These are phyloP conservation scores for Cerioporus squamosus DNA, from an alignment of 1,284 basidiomycete species.

Conservation along the genomic window DNA sequence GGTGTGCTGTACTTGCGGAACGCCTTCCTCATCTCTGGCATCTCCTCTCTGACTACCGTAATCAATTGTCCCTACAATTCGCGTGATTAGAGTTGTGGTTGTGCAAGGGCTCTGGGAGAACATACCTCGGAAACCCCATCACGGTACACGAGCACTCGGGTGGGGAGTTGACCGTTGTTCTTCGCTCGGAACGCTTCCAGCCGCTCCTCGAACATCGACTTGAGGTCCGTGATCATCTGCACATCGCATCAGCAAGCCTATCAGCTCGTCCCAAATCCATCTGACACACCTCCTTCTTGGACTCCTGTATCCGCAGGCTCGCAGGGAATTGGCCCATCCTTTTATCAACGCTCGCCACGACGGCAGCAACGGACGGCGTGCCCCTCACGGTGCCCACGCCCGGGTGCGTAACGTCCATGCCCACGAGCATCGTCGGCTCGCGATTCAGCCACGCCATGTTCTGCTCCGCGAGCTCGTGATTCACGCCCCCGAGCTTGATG, in stretches of 20 bases:
- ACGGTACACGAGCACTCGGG: conserved; percentile 73
- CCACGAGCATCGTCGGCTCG: conserved; percentile 75
- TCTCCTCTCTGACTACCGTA: conserved; percentile 67
- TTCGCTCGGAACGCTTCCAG: conserved; percentile 53
- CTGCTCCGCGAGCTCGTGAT: conserved; percentile 60
- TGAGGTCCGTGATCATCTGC: conserved; percentile 74
- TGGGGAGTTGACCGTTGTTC: conserved; percentile 54
- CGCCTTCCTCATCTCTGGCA: conserved; percentile 64
- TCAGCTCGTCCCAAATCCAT: not conserved
- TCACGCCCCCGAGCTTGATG: conserved; percentile 80
- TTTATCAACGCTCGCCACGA: conserved; percentile 72
- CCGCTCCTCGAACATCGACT: conserved; percentile 71
- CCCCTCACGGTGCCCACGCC: conserved; percentile 66
- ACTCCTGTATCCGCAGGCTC: conserved; percentile 72
- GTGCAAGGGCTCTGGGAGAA: not conserved
- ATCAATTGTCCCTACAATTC: conserved; percentile 71
- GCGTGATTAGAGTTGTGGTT: no score
- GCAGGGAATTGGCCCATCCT: conserved; percentile 73
- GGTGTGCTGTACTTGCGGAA: conserved; percentile 56
- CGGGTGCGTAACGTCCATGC: conserved; percentile 85
- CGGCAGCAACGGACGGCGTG: conserved; percentile 79
- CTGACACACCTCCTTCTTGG: conserved; percentile 68
- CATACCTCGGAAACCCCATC: conserved; percentile 78
- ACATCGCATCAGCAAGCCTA: not conserved
- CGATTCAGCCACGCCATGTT: conserved; percentile 57